Evolutionary conservation across 768 basidiomycete genomes (phyloP).

Genomic region (Hirschioporus abietinus): DNA sequence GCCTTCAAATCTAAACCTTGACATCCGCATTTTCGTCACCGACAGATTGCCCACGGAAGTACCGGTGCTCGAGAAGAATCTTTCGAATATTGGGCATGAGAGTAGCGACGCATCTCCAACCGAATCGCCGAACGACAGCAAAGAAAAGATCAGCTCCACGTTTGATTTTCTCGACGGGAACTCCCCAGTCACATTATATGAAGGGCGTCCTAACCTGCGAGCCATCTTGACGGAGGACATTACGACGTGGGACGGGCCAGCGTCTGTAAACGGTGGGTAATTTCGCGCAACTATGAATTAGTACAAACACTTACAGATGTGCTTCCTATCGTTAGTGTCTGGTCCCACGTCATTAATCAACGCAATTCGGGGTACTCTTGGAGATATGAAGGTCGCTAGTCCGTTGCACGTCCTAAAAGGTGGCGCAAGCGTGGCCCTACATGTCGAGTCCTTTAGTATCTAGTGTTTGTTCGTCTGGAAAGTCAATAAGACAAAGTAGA

Average conservation of each 20-base stretch:
- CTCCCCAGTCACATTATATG: background rate
- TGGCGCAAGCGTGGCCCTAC: constrained; percentile 39
- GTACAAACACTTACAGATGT: background rate
- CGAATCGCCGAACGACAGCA: constrained; percentile 7
- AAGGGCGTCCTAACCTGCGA: constrained; percentile 35
- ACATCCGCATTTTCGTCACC: constrained; percentile 39
- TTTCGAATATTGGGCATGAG: constrained; percentile 13
- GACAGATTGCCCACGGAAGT: constrained; percentile 11
- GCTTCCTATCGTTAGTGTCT: constrained; percentile 33
- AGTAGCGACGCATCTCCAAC: constrained; percentile 11
- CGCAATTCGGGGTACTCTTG: constrained; percentile 34
- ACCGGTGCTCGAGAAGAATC: constrained; percentile 19
- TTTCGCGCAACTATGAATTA: background rate
- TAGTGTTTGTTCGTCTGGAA: too few relatives aligned
- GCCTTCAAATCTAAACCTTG: constrained; percentile 27
- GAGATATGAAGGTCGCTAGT: constrained; percentile 28
- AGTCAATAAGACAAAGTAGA: too few relatives aligned
- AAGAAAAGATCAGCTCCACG: constrained; percentile 13
- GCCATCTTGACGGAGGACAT: constrained; percentile 34
- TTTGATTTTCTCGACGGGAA: constrained; percentile 17
- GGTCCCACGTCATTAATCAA: constrained; percentile 37
- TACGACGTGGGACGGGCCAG: constrained; percentile 26
- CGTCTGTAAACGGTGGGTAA: constrained; percentile 44
- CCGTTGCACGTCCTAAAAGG: constrained; percentile 33
- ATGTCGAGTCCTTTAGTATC: constrained; percentile 36